Base-by-base conservation (phyloP, 192 early-diverging fungal genomes). In the Coemansia sp. region DNA sequence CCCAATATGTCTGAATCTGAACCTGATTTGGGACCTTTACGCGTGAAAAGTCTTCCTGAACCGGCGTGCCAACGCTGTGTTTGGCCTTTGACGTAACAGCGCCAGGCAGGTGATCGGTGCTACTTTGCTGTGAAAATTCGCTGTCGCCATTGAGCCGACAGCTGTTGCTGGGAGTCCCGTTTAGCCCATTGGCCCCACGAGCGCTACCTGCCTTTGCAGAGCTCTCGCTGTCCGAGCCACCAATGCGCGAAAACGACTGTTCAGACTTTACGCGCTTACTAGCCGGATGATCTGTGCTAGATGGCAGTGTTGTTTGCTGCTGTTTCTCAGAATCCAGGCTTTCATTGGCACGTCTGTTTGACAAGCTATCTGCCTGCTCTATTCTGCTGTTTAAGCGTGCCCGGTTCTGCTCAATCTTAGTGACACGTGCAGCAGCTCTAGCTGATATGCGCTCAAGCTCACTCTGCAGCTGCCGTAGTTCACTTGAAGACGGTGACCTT, bases 1-100 rank as follows among this genome's bases (percentile, higher is more conserved):
- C 60, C 89, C 88, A 95, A 64, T 92, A 98, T 5, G 85, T 84
- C 14, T 85, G 83, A 49, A 93, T 89, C n/a, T 92, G 89, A 18
- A 95, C 88, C 80, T 96, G 84, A 72, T 84, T 96, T 74, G 83
- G 85, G 25, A 87, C 81, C 58, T 87, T 86, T 53, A 85, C 85
- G 17, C 83, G 82, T 26, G 86, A 86, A 74, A 86, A 87, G 53
- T 87, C 86, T 17, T 86, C 85, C 57, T 85, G 66, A 40, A 84
- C 72, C 9, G 72, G 73, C 21, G 78, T 70, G 12, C 76, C 71
- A 3, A 63, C 44, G 64, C 76, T 70, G 36, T 73, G 76, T 23
- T 66, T 68, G 14, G 62, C 70, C 63, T 70, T 70, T 26, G 64
- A 64, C n/a, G 67, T 63, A 37, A 17, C 62, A 0, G 70, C 4